These are phyloP conservation scores for Saitozyma sp. DNA, from an alignment of 768 basidiomycete species.

Conservation along the genomic window DNA sequence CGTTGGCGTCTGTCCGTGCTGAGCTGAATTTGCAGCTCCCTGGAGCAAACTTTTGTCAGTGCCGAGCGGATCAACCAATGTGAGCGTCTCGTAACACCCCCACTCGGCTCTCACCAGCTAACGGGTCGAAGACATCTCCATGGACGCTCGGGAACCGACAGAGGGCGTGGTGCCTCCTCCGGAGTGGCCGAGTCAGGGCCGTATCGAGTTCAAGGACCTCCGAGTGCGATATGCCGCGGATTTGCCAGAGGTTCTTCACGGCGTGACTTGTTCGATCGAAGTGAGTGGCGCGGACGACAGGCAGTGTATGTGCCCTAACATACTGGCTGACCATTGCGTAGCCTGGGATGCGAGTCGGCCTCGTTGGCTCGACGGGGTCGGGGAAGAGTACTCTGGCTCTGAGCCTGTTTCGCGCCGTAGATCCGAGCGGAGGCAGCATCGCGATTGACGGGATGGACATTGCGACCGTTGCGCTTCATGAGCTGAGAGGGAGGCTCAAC, in stretches of 20 bases:
- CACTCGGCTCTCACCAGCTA: not conserved
- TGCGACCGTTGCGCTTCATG: conserved; percentile 23
- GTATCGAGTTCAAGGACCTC: conserved; percentile 35
- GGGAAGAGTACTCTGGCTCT: conserved; percentile 49
- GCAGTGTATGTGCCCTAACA: not conserved
- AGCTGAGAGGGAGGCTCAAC: conserved; percentile 43
- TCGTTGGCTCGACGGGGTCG: conserved; percentile 47
- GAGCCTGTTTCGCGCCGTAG: conserved; percentile 43
- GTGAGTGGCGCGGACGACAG: conserved; percentile 14
- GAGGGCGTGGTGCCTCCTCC: conserved; percentile 23
- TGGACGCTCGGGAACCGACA: conserved; percentile 23
- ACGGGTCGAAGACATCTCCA: conserved; percentile 28
- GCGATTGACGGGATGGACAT: conserved; percentile 49
- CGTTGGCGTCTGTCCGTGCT: too few relatives aligned
- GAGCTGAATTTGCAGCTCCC: conserved; percentile 5
- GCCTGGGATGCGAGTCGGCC: conserved; percentile 45
- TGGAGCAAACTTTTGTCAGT: conserved; percentile 50
- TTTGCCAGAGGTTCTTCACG: conserved; percentile 48
- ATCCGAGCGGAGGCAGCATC: conserved; percentile 34
- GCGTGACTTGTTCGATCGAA: conserved; percentile 10
- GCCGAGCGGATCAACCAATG: conserved; percentile 50
- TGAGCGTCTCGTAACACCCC: conserved; percentile 10
- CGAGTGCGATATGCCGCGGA: conserved; percentile 40
- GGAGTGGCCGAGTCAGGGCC: conserved; percentile 43
- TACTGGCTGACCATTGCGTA: conserved; percentile 10